Conservation (phyloP, 306 rosid genomes). For the Inga oerstediana region DNA sequence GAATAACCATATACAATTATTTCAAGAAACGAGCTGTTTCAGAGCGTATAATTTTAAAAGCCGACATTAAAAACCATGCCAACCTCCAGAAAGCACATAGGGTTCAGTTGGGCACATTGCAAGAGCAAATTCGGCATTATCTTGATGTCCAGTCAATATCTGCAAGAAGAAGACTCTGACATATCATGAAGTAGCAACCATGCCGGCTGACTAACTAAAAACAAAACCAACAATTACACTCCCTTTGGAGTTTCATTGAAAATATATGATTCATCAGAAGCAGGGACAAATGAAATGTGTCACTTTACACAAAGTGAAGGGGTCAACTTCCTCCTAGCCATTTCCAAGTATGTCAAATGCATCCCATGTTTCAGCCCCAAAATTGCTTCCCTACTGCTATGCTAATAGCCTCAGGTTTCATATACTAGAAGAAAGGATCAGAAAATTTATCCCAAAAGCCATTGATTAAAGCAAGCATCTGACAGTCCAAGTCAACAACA, state of each 20-base stretch:
- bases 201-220: background rate
- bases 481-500: background rate
- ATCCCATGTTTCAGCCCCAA: background rate
- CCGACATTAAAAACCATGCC: slow-evolving; percentile 4
- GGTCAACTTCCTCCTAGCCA: slow-evolving; percentile 5
- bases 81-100: slow-evolving; percentile 97
- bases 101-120: slow-evolving; percentile 99
- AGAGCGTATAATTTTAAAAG: background rate
- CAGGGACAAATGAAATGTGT: background rate
- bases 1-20: background rate
- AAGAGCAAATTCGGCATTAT: slow-evolving; percentile 99
- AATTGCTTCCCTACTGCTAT: background rate
- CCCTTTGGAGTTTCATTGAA: background rate
- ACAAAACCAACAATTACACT: background rate
- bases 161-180: slow-evolving; percentile 37
- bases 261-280: background rate
- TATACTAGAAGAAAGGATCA: background rate
- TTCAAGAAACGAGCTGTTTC: slow-evolving; percentile 3
- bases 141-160: slow-evolving; percentile 98
- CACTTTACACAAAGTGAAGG: slow-evolving; percentile 18
- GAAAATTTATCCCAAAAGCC: background rate
- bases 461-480: slow-evolving; percentile 6
- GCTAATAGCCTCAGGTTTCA: slow-evolving; percentile 8
- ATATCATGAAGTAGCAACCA: slow-evolving; percentile 15
- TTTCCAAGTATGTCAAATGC: background rate